Conservation (phyloP, 352 stramenopile species). For the Phytopythium sindhum region DNA sequence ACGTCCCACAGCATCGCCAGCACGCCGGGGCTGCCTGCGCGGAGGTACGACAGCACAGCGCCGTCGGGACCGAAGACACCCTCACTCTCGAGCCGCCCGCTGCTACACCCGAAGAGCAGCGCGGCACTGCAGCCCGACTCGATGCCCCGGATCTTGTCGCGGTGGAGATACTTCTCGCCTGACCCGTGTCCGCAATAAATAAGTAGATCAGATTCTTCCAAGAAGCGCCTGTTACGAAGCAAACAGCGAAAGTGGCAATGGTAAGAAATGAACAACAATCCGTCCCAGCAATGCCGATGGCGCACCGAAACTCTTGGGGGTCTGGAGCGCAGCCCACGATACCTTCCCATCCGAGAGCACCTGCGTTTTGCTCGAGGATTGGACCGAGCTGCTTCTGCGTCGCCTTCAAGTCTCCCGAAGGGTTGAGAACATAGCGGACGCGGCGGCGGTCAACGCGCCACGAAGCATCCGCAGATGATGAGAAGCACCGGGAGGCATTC, state of each 20-base stretch:
- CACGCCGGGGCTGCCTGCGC: conserved; percentile 90
- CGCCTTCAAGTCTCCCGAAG: conserved; percentile 60
- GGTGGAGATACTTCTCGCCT: conserved; percentile 90
- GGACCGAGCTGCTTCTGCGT: conserved; percentile 61
- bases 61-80: conserved; percentile 93
- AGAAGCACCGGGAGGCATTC: conserved; percentile 14
- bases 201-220: conserved; percentile 83
- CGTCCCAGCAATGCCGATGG: not conserved
- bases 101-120: conserved; percentile 98
- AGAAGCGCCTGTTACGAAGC: conserved; percentile 30
- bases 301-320: conserved; percentile 48
- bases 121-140: conserved; percentile 64
- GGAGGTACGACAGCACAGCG: conserved; percentile 93
- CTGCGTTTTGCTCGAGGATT: conserved; percentile 32
- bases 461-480: not conserved
- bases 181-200: conserved; percentile 98
- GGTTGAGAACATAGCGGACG: conserved; percentile 71
- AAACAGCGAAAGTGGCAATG: conserved; percentile 4
- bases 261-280: conserved; percentile 3
- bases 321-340: conserved; percentile 45
- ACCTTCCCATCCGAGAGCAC: conserved; percentile 47
- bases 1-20: conserved; percentile 99
- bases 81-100: conserved; percentile 82
- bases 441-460: conserved; percentile 21
- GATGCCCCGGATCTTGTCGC: conserved; percentile 65